Base-by-base conservation (phyloP, 805 yeast genomes). In the Blastobotrys parvus region DNA sequence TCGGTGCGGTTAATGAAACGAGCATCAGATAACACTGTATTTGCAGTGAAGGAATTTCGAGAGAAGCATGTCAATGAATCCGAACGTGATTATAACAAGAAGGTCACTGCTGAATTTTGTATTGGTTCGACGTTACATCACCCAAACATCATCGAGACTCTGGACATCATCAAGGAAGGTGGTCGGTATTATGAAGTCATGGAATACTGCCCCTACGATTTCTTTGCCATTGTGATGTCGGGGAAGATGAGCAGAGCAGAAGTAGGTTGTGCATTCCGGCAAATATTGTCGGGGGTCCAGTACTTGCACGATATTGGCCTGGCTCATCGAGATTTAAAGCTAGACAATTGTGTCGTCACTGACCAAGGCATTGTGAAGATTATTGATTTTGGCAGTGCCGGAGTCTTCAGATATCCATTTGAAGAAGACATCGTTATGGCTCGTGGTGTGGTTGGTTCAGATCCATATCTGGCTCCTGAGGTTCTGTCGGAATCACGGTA, bases 401-500 rank as follows among this genome's bases (percentile, higher is more conserved):
- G 82, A 17, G 82, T 84, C 19, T 88, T 86, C 67, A 72, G 79
- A 47, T 80, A 79, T 55, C 80, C 81, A 5, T 78, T 72, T 50
- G 76, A 74, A 42, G 60, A 62, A 5, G 74, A 71, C 43, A 71
- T 77, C 18, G 77, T 82, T 15, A 67, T 71, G 45, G 88, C 95
- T 0, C 71, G 75, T 34, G 97, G 97, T 13, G 75, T 90, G 18
- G 94, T 90, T 10, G 98, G 98, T 13, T 83, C 94, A 1, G 98
- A 90, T 62, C 97, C 98, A 2, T 90, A 90, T 58, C 66, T 90
- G 48, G 92, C 97, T 0, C 97, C 97, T 0, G 98, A 90, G 61
- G 89, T 90, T 35, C 71, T 90, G 44, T 58, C 65, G 17, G 64
- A 65, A 42, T 49, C 56, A 33, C 61, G 61, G 18, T 90, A 90